These are phyloP conservation scores for Xanthoceras sorbifolium DNA, from an alignment of 345 rosid species.

Conservation along the genomic window DNA sequence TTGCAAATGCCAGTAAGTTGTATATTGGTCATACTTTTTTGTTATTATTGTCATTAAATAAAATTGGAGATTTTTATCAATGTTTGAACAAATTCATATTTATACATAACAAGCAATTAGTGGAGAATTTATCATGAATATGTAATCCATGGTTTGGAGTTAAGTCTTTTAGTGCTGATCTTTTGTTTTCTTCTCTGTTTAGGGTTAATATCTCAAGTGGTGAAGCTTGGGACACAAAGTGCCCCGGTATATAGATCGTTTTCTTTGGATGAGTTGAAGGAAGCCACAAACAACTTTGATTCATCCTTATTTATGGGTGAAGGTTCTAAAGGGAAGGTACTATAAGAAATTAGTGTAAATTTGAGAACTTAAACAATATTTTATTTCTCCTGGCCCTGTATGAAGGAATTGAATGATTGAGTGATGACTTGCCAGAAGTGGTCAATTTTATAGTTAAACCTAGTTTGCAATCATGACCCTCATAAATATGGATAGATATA, in stretches of 20 bases:
- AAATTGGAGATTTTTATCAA: background rate
- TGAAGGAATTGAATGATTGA: constrained; percentile 1
- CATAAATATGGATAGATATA: background rate
- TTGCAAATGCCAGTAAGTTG: constrained; percentile 90
- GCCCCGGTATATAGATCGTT: constrained; percentile 51
- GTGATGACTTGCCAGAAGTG: background rate
- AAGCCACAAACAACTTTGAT: constrained; percentile 74
- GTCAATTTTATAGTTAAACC: background rate
- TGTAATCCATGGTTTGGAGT: constrained; percentile 3
- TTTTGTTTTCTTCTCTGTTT: constrained; percentile 22
- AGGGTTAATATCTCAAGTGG: constrained; percentile 86
- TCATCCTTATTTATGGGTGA: constrained; percentile 69
- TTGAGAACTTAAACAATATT: background rate
- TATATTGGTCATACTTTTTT: background rate
- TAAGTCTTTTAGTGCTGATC: background rate
- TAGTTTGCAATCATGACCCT: background rate
- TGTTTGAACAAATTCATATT: background rate
- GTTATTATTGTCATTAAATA: constrained; percentile 3
- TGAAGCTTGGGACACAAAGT: constrained; percentile 70
- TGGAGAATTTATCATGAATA: background rate
- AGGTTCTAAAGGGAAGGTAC: constrained; percentile 89
- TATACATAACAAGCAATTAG: background rate
- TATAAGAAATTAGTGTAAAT: background rate
- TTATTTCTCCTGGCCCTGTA: background rate
- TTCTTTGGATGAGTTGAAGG: constrained; percentile 77